Evolutionary conservation across 2,329 filamentous ascomycete species (phyloP).

Genomic region (Exophiala viscosa): DNA sequence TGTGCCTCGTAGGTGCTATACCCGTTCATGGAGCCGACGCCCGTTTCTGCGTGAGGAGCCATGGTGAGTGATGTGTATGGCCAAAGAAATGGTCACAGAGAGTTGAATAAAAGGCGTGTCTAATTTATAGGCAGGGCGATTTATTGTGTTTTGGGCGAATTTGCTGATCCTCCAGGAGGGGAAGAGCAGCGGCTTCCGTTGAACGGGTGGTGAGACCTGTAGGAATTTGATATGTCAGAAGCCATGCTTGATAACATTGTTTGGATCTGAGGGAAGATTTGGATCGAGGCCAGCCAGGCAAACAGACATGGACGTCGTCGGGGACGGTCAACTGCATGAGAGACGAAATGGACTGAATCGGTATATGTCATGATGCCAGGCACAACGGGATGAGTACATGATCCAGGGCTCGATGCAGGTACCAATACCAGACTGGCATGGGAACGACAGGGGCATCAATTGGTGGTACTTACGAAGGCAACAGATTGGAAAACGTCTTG

Average conservation of each 20-base stretch:
- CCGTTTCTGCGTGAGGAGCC: conserved; percentile 82
- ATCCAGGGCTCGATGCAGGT: conserved; percentile 22
- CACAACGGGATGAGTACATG: not conserved
- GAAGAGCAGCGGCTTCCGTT: conserved; percentile 93
- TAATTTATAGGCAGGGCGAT: conserved; percentile 25
- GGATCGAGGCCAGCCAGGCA: conserved; percentile 5
- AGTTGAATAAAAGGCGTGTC: conserved; percentile 24
- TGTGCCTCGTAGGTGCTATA: conserved; percentile 41
- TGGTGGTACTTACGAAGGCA: conserved; percentile 74
- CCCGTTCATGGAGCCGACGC: conserved; percentile 56
- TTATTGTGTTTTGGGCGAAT: conserved; percentile 50
- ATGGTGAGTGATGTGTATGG: conserved; percentile 51
- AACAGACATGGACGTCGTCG: conserved; percentile 10
- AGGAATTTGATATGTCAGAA: conserved; percentile 18
- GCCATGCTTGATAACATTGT: conserved; percentile 6
- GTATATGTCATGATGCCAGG: not conserved
- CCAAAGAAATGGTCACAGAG: conserved; percentile 39
- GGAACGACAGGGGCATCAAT: conserved; percentile 1
- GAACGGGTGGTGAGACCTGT: conserved; percentile 89
- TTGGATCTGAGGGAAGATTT: conserved; percentile 3
- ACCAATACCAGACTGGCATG: conserved; percentile 12
- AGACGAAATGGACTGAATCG: not conserved
- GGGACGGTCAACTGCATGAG: conserved; percentile 15
- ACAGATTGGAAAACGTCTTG: conserved; percentile 98
- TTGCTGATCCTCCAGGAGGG: conserved; percentile 75